These are phyloP conservation scores for Bacidia gigantensis DNA, from an alignment of 495 filamentous ascomycete genomes.

Conservation along the genomic window DNA sequence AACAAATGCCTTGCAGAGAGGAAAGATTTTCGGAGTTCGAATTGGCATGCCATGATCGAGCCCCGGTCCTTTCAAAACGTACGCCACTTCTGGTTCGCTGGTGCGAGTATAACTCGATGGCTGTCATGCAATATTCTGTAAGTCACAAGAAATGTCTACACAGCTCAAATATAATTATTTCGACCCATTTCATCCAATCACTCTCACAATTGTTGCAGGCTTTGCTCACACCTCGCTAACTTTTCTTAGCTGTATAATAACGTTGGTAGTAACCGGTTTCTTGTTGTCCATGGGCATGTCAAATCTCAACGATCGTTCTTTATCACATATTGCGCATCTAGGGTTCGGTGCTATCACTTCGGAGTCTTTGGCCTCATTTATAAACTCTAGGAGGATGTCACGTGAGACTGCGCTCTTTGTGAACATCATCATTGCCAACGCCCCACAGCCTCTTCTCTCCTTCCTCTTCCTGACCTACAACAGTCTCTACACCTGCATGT, in stretches of 20 bases:
- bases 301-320: background rate
- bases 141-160: no score
- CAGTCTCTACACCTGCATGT: conserved; percentile 28
- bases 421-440: no score
- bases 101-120: conserved; percentile 12
- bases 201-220: no score
- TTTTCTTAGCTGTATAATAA: no score
- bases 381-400: background rate
- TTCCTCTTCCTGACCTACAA: conserved; percentile 30
- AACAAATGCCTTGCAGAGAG: conserved; percentile 3
- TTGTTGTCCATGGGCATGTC: no score
- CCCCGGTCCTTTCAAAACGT: conserved; percentile 2
- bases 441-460: conserved; percentile 30
- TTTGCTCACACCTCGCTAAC: no score
- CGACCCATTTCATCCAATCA: background rate
- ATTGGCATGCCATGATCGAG: conserved; percentile 16
- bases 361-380: conserved; percentile 12
- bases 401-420: no score
- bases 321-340: conserved; percentile 13
- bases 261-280: no score
- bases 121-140: conserved; percentile 13
- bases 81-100: conserved; percentile 3
- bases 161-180: conserved; percentile 2
- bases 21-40: background rate
- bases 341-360: conserved; percentile 22